phyloP scores from a whole-genome alignment of 208 protist species.

The Trypanosoma vivax region DNA sequence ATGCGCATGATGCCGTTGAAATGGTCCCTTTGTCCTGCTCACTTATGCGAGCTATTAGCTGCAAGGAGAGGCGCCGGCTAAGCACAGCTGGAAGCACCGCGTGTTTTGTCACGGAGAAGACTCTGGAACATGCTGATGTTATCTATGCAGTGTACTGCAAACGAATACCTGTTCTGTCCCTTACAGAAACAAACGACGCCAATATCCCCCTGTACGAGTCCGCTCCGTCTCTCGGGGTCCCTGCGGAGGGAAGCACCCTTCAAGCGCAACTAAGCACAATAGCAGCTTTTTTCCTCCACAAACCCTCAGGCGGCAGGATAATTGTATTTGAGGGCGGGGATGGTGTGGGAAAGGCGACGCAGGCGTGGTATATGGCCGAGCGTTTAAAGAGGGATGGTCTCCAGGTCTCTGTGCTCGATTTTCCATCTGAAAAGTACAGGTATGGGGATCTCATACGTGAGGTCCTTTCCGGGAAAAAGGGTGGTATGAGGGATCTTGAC shows the following conservation, averaged over 20 bases:
- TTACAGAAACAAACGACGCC: background rate
- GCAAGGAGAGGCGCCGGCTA: background rate
- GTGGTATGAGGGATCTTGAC: constrained; percentile 62
- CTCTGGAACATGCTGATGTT: constrained; percentile 44
- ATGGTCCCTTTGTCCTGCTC: constrained; percentile 9
- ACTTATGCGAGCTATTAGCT: constrained; percentile 1
- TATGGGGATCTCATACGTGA: constrained; percentile 77
- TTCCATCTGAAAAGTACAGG: constrained; percentile 68
- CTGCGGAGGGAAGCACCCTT: background rate
- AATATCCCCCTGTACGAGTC: constrained; percentile 13
- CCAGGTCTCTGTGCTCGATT: constrained; percentile 66
- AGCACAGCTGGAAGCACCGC: constrained; percentile 19
- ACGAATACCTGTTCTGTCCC: constrained; percentile 35
- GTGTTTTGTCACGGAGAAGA: constrained; percentile 61
- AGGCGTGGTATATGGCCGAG: constrained; percentile 52
- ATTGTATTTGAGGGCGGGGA: constrained; percentile 89
- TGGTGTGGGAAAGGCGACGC: constrained; percentile 89
- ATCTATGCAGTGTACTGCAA: constrained; percentile 53
- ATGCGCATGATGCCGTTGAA: constrained; percentile 7
- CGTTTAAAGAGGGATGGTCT: constrained; percentile 26
- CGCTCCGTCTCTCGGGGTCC: constrained; percentile 29
- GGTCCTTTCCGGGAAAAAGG: constrained; percentile 80
- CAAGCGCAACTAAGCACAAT: constrained; percentile 7
- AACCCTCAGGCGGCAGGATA: constrained; percentile 15
- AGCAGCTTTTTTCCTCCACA: constrained; percentile 26